Evolutionary conservation across 176 grass and related monocot species (phyloP).

Genomic region (Ensete ventricosum): DNA sequence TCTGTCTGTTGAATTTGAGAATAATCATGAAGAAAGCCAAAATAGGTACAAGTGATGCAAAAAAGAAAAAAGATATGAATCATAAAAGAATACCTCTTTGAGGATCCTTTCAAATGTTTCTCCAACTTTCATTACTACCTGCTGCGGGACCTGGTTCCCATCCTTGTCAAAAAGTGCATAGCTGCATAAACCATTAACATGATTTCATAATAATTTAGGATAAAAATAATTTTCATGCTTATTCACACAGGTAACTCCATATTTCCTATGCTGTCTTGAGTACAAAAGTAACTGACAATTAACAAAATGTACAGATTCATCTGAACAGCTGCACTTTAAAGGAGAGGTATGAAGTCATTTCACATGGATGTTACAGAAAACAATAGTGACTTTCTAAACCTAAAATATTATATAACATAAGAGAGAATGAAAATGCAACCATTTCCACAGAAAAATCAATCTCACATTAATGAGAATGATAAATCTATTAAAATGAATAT

Average conservation of each 20-base stretch:
- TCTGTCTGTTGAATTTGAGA: conserved; percentile 37
- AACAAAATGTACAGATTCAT: no score
- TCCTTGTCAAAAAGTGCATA: conserved; percentile 92
- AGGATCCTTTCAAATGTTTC: conserved; percentile 93
- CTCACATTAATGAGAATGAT: no score
- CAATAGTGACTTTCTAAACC: no score
- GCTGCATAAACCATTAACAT: conserved; percentile 30
- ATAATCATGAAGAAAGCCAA: background rate
- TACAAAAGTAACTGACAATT: no score
- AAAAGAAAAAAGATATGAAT: conserved; percentile 2
- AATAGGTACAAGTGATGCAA: background rate
- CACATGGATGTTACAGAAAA: no score
- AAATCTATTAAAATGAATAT: no score
- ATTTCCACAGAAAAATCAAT: no score
- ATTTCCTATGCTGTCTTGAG: no score
- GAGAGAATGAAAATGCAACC: no score
- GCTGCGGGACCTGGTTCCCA: conserved; percentile 67
- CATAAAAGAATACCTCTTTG: conserved; percentile 50
- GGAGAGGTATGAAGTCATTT: no score
- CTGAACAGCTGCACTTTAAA: no score
- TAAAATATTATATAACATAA: no score
- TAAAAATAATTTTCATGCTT: background rate
- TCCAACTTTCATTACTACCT: conserved; percentile 70
- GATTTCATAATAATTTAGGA: background rate
- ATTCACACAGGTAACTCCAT: background rate